Evolutionary conservation across 179 eudicot species (phyloP), one percentile per base, ranked within the genome.

Genomic region (Corrigiola litoralis): DNA sequence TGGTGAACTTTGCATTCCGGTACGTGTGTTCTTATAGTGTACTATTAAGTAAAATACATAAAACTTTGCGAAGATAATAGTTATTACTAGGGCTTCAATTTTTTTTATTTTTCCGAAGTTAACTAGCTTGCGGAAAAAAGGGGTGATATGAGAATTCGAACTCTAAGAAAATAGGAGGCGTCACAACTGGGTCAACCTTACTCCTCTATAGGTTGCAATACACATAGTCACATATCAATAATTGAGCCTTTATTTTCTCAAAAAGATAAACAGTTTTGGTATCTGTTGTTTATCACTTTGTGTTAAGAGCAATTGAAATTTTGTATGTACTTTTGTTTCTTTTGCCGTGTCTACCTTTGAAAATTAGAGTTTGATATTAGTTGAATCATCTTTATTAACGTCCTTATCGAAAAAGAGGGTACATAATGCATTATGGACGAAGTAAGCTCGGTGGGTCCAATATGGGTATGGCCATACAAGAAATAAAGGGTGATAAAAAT

Each of bases 1-100:
- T 65, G 88, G 75, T 73, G 96, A 92, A 12, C 62, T 92, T 56
- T 82, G 90, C 59, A 84, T 90, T 72, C 98, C 96, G 92, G 98
- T 92, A 83, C 36, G 56, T 18, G 5, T 33, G 2, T 25, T 53
- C n/a, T n/a, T 45, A 6, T n/a, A 6, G 1, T 25, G 4, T 25
- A 3, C 27, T 13, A 12, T 3, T 27, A 2, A 11, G 12, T 34
- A n/a, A n/a, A n/a, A n/a, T n/a, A n/a, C n/a, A n/a, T n/a, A n/a
- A n/a, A n/a, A n/a, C n/a, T n/a, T n/a, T n/a, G n/a, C n/a, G n/a
- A n/a, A n/a, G n/a, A n/a, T n/a, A n/a, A n/a, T n/a, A n/a, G n/a
- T n/a, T n/a, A n/a, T n/a, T n/a, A n/a, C n/a, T n/a, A n/a, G n/a
- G n/a, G 31, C n/a, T 28, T 53, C n/a, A 21, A n/a, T 51, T 51